These are phyloP conservation scores for Aurinia saxatilis DNA, from an alignment of 345 rosid genomes.

Conservation along the genomic window DNA sequence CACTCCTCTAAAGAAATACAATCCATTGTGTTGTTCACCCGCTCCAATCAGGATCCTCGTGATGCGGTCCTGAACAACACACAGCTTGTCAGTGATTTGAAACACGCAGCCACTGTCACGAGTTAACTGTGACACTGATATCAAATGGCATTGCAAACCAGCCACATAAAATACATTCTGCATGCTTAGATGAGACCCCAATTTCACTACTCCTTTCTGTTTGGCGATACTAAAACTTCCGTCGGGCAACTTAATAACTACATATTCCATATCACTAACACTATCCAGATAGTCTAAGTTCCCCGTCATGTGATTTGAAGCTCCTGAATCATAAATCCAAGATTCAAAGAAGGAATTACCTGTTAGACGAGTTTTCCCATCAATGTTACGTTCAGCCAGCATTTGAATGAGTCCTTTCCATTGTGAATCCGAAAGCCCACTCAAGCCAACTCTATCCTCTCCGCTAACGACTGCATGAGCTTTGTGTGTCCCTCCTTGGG, in stretches of 20 bases:
- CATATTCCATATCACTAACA: neutral
- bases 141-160: neutral
- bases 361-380: too few species aligned
- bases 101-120: neutral
- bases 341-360: neutral
- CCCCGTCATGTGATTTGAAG: neutral
- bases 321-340: neutral
- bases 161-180: neutral
- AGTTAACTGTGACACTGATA: neutral
- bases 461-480: too few species aligned
- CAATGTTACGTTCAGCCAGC: too few species aligned
- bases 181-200: neutral
- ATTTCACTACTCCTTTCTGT: rapidly evolving
- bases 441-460: too few species aligned
- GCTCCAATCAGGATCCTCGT: neutral
- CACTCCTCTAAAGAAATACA: neutral
- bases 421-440: too few species aligned
- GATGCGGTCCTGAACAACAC: neutral
- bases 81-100: neutral
- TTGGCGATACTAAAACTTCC: neutral
- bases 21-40: neutral
- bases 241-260: neutral
- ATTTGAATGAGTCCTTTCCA: too few species aligned
- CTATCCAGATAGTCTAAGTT: neutral
- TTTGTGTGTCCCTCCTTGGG: too few species aligned